Percentiles rank a stretch among this genome's conserved stretches.
These are phyloP conservation scores for Polytolypa hystricis DNA, from an alignment of 2,329 filamentous ascomycete genomes.

Conservation along the genomic window DNA sequence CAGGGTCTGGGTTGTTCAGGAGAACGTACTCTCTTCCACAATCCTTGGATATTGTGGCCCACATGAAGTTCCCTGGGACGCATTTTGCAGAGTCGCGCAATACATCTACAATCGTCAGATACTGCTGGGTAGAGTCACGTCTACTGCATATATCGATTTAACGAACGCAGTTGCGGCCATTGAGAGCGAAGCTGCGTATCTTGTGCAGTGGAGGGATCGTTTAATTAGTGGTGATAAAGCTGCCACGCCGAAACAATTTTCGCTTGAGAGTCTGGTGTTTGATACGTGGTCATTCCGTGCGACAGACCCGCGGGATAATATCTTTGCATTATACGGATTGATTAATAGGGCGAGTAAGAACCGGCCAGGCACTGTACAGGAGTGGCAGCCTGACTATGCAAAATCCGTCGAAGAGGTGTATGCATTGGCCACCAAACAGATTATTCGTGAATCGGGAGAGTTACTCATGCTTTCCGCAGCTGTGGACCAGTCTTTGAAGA, in stretches of 20 bases:
- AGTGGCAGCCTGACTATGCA: slow-evolving; percentile 8
- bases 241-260: slow-evolving; percentile 2
- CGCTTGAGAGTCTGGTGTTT: slow-evolving; percentile 8
- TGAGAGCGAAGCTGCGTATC: slow-evolving; percentile 3
- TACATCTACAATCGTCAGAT: slow-evolving; percentile 4
- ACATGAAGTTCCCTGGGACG: slow-evolving; percentile 8
- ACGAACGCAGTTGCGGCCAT: slow-evolving; percentile 4
- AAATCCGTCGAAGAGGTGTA: slow-evolving; percentile 10
- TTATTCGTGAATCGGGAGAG: slow-evolving; percentile 6
- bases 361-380: no score
- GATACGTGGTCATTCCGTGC: slow-evolving; percentile 8
- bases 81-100: slow-evolving; percentile 7
- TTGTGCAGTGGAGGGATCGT: slow-evolving; percentile 8
- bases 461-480: slow-evolving; percentile 7
- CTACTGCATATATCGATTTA: slow-evolving; percentile 5
- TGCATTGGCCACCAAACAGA: slow-evolving; percentile 7
- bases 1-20: slow-evolving; percentile 17
- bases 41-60: slow-evolving; percentile 10
- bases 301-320: slow-evolving; percentile 10
- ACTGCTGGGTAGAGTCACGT: background rate
- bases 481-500: slow-evolving; percentile 7
- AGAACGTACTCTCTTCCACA: slow-evolving; percentile 12
- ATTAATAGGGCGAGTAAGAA: slow-evolving; percentile 3
- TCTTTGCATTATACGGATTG: slow-evolving; percentile 10
- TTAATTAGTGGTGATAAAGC: background rate